Percentiles rank a stretch among this genome's conserved stretches.
phyloP scores from a whole-genome alignment of 176 grass and related monocot species.

The Otatea glauca region DNA sequence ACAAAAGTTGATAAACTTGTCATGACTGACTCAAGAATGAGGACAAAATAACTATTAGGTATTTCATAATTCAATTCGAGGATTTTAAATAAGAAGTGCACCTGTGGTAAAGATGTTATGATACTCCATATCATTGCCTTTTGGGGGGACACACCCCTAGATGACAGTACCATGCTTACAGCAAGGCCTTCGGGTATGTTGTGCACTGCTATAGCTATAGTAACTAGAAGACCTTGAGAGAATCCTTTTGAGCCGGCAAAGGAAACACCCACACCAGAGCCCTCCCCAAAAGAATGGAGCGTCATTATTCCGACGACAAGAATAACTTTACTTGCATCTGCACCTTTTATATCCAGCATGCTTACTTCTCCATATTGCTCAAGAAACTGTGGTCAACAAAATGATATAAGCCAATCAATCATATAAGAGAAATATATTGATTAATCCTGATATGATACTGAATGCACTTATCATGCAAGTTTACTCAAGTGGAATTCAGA shows the following conservation, averaged over 20 bases:
- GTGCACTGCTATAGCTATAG: constrained; percentile 95
- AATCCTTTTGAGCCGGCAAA: constrained; percentile 94
- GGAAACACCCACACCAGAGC: constrained; percentile 96
- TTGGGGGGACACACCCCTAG: constrained; percentile 81
- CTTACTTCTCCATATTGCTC: constrained; percentile 96
- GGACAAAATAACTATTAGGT: background rate
- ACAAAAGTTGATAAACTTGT: background rate
- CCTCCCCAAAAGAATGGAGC: constrained; percentile 97
- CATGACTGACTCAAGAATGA: constrained; percentile 3
- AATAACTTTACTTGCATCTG: constrained; percentile 99
- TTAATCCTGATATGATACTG: constrained; percentile 5
- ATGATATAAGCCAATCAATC: constrained; percentile 20
- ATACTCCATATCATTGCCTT: constrained; percentile 99
- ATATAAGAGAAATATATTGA: constrained; percentile 22
- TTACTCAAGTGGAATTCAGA: constrained; percentile 33
- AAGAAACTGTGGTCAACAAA: constrained; percentile 64
- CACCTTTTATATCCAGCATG: constrained; percentile 98
- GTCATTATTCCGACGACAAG: constrained; percentile 99
- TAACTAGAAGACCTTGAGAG: constrained; percentile 90
- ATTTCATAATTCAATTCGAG: constrained; percentile 35
- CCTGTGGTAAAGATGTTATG: constrained; percentile 98
- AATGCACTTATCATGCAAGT: constrained; percentile 6
- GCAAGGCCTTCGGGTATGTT: constrained; percentile 99
- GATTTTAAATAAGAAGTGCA: constrained; percentile 34
- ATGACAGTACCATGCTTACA: constrained; percentile 95